Base-by-base conservation (phyloP, 768 basidiomycete species). In the Hericium rajendrae region DNA sequence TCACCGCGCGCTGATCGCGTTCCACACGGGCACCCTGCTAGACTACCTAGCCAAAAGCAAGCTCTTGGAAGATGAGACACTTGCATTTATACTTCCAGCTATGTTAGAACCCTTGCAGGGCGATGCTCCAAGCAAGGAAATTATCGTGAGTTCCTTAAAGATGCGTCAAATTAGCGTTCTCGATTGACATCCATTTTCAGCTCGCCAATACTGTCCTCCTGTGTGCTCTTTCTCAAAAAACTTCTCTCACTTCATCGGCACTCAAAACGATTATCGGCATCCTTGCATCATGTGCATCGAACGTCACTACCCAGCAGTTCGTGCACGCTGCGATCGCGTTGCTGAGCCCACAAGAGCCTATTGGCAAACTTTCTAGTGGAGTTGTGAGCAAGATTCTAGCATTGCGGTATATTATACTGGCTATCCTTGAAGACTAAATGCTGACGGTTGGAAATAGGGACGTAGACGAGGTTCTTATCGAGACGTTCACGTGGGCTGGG, bases 141-240 rank as follows among this genome's bases (percentile, higher is more conserved):
- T 78, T 5, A 74, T 80, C 10, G 85, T 86, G 66, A 61, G 83
- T 69, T 24, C 15, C 51, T 22, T 24, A 18, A 48, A 53, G 16
- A 10, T 1, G 6, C 11, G 1, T 3, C n/a, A 2, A 0, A 3
- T 2, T n/a, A 46, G 41, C 46, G 20, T 20, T n/a, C 38, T 40
- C 26, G 37, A 1, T 26, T 56, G 13, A 24, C 11, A 57, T 39
- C 26, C 49, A 32, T 61, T 22, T 26, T 11, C 58, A 88, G 88
- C 76, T 94, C 12, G 86, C 83, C 48, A 82, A 80, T 62, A 88
- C 86, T 64, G 78, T 92, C 57, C 75, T 94, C 9, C 72, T 94
- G 0, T 80, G 84, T 1, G 76, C 83, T 0, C 74, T 94, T 22
- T 82, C 88, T 0, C 82, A 83, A 60, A 85, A 83, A 70, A 80